Base-by-base conservation (phyloP, 1,284 basidiomycete species). In the Puccinia polysora region DNA sequence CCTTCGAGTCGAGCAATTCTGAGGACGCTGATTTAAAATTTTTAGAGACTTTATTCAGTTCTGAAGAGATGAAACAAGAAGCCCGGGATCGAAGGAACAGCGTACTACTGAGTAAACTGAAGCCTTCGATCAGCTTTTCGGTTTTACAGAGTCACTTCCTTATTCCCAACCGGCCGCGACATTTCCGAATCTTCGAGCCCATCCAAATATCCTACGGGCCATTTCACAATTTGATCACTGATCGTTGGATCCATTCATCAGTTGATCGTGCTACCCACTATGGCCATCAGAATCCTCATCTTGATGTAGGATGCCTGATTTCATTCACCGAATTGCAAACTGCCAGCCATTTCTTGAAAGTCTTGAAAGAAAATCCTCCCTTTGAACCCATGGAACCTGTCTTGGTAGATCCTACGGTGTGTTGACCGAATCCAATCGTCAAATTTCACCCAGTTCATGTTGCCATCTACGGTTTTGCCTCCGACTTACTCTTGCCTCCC, bases 331-430 rank as follows among this genome's bases (percentile, higher is more conserved):
- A 69, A 34, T 12, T 45, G 12, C 28, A 32, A n/a, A 49, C 53
- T 20, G 65, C 65, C 59, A 20, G 45, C 43, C 52, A 36, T 34
- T 69, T 69, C 34, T 69, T 7, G 30, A 55, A 45, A 28, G 55
- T 69, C 55, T 23, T 69, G 23, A 14, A 56, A 32, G 53, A 43
- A 18, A 69, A 69, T 15, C 40, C 65, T 32, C 65, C 65, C 34
- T 69, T 69, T 56, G 25, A 69, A 34, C 65, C 65, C 14, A 43
- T 69, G 12, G 38, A 69, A n/a, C 25, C 47, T 23, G 45, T 20
- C 12, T 59, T 69, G 65, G 65, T 69, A n/a, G 52, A 69, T 25
- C 43, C 53, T 58, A 40, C 52, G 65, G 65, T 69, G 56, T 12
- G 56, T 58, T 36, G n/a, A n/a, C n/a, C n/a, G n/a, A n/a, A n/a